Conservation (phyloP, 768 basidiomycete species). For the Pisolithus microcarpus region DNA sequence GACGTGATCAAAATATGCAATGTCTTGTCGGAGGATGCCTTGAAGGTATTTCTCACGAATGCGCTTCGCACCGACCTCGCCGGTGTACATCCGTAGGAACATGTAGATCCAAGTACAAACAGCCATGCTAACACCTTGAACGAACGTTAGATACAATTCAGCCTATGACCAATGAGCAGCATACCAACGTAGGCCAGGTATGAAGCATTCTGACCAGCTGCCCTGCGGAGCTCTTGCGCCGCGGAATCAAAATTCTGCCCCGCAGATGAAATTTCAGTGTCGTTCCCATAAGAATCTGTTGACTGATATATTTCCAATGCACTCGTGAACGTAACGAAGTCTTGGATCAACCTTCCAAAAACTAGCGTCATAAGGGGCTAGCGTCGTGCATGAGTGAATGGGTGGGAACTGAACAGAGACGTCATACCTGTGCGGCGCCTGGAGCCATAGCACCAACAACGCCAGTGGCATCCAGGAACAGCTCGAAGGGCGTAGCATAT, state of each 20-base stretch:
- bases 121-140: constrained; percentile 66
- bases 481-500: constrained; percentile 68
- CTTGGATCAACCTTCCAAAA: no score
- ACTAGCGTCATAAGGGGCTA: constrained; percentile 41
- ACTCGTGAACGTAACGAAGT: no score
- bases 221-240: constrained; percentile 43
- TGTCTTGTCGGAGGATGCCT: constrained; percentile 77
- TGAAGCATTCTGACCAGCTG: constrained; percentile 21
- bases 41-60: constrained; percentile 78
- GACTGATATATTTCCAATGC: no score
- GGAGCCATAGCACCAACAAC: constrained; percentile 65
- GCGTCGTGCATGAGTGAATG: not conserved
- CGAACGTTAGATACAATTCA: constrained; percentile 4
- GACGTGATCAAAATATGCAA: constrained; percentile 84
- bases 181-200: constrained; percentile 56
- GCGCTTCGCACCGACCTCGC: constrained; percentile 76
- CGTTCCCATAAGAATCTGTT: constrained; percentile 8
- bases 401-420: not conserved
- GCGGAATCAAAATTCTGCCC: constrained; percentile 25
- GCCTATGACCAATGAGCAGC: constrained; percentile 12
- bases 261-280: constrained; percentile 25
- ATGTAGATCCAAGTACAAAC: constrained; percentile 68
- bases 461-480: constrained; percentile 61
- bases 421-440: constrained; percentile 69
- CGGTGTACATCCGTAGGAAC: constrained; percentile 63